Conservation (phyloP, 345 rosid species). For the Salix dunnii region DNA sequence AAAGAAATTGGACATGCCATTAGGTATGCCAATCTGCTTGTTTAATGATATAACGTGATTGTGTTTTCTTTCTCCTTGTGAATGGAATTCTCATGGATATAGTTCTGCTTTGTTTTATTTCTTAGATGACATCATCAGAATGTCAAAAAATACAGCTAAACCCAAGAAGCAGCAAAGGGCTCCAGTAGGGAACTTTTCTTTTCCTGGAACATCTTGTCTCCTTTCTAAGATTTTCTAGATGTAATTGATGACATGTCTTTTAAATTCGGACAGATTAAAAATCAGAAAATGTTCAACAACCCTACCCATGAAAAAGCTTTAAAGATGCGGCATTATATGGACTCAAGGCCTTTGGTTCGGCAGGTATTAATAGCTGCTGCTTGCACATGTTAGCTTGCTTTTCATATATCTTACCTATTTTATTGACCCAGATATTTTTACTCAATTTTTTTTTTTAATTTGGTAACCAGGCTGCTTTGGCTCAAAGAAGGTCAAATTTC, state of each 20-base stretch:
- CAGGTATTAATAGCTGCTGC: constrained; percentile 44
- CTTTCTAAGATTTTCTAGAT: background rate
- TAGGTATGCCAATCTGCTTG: constrained; percentile 40
- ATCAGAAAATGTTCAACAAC: constrained; percentile 36
- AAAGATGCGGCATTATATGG: constrained; percentile 53
- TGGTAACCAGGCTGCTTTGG: constrained; percentile 63
- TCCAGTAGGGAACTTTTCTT: constrained; percentile 36
- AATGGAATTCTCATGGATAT: constrained; percentile 1
- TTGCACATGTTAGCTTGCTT: background rate
- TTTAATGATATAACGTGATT: background rate
- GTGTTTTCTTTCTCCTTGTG: background rate
- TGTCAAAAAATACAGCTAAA: constrained; percentile 59
- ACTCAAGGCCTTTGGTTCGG: constrained; percentile 64
- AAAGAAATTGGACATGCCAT: constrained; percentile 85
- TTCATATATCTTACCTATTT: background rate
- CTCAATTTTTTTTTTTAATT: background rate
- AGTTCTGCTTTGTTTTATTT: background rate
- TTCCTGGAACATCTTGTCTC: background rate
- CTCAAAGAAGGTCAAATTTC: constrained; percentile 67
- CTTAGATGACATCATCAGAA: constrained; percentile 73
- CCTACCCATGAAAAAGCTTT: constrained; percentile 42
- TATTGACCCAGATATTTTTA: background rate
- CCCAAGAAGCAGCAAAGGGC: constrained; percentile 50
- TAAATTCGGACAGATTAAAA: constrained; percentile 50
- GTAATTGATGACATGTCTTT: constrained; percentile 10